Base-by-base conservation (phyloP, 73 alveolate genomes). In the Paramecium primaurelia region DNA sequence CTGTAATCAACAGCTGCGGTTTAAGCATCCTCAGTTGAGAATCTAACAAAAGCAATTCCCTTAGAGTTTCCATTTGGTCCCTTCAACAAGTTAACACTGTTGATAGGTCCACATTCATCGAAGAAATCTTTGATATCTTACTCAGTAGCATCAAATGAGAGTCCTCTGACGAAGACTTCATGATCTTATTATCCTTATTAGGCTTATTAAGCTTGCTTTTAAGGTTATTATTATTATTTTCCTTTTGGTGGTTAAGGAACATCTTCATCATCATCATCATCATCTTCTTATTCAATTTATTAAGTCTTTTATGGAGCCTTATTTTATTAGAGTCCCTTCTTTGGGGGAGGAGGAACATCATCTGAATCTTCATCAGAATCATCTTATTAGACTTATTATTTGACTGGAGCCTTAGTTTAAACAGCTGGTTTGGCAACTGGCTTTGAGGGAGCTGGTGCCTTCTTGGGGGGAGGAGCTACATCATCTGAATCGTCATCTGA, bases 41-140 rank as follows among this genome's bases (percentile, higher is more conserved):
- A 95, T 80, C 93, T 91, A 69, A 95, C 93, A 68, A 95, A 95
- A 45, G 96, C 97, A 40, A 86, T 87, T 36, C 97, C 97, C 75
- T 95, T 95, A 12, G 96, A 91, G 59, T 51, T 16, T 73, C 97
- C 96, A 59, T 93, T 58, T 34, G 71, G 83, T 34, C 71, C 80
- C 20, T 26, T 75, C 75, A 93, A 93, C 51, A 95, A 88, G 34
- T 95, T 95, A 40, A 93, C 93, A 59, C 92, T 93, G 30, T 86
- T 47, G 36, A 95, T 92, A 26, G 86, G 18, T 75, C 97, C 97
- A 92, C 92, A 93, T 34, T 93, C 93, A 25, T 85, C 95, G 83
- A 95, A 95, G 58, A 75, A 71, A 11, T 68, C 87, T 20, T 93
- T 58, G 26, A 95, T 47, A 58, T 71, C 86, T 45, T 93, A 90